Evolutionary conservation across 2,329 filamentous ascomycete genomes (phyloP), one percentile per base, ranked within the genome.

Genomic region (Coniella lustricola): DNA sequence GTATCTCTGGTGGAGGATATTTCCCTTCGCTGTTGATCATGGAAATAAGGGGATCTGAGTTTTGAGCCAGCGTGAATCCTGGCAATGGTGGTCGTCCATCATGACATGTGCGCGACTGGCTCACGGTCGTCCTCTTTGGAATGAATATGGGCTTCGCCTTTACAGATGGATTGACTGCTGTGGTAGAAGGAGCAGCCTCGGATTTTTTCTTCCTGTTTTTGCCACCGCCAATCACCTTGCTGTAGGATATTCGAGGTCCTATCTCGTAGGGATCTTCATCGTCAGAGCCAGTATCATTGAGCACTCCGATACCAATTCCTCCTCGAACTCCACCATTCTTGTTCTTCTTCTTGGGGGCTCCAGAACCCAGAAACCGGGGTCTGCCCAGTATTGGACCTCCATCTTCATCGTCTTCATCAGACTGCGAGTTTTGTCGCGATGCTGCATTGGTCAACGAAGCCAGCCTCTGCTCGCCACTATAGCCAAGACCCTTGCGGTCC

Each of bases 251-350:
- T 56, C 82, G 85, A 0, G 93, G 93, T 0, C 91, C 91, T 46
- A 97, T 84, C 50, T 91, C 87, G 62, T 95, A 97, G 0, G 89
- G 87, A 59, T 96, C 90, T 59, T 97, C 93, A 39, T 96, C 90
- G 56, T 97, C 93, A 4, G 91, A 96, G 10, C 90, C 90, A 17
- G 84, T 93, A 56, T 96, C 91, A 59, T 97, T 96, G 39, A 97
- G 68, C 2, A 96, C 75, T 0, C 91, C 91, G 13, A 95, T 84
- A 0, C 91, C 91, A 55, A 97, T 88, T 0, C 86, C 88, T 3
- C 85, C 80, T 45, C 75, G 75, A 2, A 59, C 62, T 50, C 61
- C 68, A 50, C 71, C 70, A 58, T 64, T 67, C 59, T 83, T 85
- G 48, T 80, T 78, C 46, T 72, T 75, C 3, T 55, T 50, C 2